A percentile compares a stretch with the other conserved stretches of the same genome.
phyloP scores from a whole-genome alignment of 148 eudicot genomes.

The Rhododendron vialii region DNA sequence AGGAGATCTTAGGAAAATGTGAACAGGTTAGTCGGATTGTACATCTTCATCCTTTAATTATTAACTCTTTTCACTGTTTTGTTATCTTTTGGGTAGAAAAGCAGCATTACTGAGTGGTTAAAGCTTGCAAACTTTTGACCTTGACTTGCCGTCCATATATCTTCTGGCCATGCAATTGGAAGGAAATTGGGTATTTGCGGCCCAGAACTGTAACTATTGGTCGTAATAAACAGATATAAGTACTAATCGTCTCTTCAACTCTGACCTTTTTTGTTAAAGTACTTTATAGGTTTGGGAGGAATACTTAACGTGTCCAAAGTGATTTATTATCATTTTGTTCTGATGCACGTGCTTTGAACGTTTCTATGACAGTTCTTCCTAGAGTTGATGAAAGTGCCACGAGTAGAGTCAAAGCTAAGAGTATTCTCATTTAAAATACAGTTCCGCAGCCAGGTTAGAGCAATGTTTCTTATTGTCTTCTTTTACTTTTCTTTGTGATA shows the following conservation, averaged over 20 bases:
- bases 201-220: background rate
- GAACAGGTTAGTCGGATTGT: slow-evolving; percentile 41
- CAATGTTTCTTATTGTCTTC: background rate
- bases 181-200: background rate
- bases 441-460: slow-evolving; percentile 41
- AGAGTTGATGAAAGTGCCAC: slow-evolving; percentile 61
- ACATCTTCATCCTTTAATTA: background rate
- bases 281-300: no score
- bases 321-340: background rate
- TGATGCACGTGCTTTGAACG: background rate
- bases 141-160: background rate
- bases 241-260: background rate
- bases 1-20: slow-evolving; percentile 57
- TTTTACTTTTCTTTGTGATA: background rate
- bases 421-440: slow-evolving; percentile 44
- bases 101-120: background rate
- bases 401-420: slow-evolving; percentile 47
- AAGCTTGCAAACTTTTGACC: background rate
- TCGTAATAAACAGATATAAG: background rate
- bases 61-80: background rate
- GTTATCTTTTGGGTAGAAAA: background rate
- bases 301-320: background rate
- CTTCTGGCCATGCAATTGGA: background rate
- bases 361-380: slow-evolving; percentile 45
- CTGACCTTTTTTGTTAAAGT: background rate